Evolutionary conservation across 2,329 filamentous ascomycete genomes (phyloP), one percentile per base, ranked within the genome.

Genomic region (Colletotrichum lentis): DNA sequence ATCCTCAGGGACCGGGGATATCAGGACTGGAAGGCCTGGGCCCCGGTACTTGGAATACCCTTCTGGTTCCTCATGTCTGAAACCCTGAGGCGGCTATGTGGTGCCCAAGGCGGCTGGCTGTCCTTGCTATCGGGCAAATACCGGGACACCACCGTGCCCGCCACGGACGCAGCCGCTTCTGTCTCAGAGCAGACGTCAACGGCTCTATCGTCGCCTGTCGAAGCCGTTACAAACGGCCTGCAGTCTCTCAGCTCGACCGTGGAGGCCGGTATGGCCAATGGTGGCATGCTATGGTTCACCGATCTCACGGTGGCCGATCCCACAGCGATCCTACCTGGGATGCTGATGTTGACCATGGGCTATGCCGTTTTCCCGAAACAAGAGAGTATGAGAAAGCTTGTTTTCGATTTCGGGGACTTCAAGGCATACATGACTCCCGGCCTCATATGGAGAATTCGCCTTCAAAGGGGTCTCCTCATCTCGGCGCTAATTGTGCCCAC

Each of bases 261-360:
- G 20, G 67, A 67, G 22, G 31, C 56, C 8, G 60, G 79, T 1
- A 72, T 88, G n/a, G 73, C 78, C 0, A 78, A 82, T 0, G 86
- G 83, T 5, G 86, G 86, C 31, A 81, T 79, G 47, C 77, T 88
- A 18, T 88, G 86, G 85, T 87, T 88, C 72, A 77, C 80, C 2
- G 83, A 88, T 70, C 79, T 88, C 27, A 83, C 82, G 7, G 81
- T 74, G 37, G 76, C 82, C 39, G 86, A 88, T 68, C 85, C 86
- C 82, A 82, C 64, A 78, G 81, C 64, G 74, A 82, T 35, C 79
- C 88, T 0, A 85, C 86, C 3, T n/a, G 35, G 27, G 1, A 43
- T 64, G 12, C 58, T 66, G 11, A 53, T 62, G 53, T 27, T 37
- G 8, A 58, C 58, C 2, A 62, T 69, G 64, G 31, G 56, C 1